Evolutionary conservation across 2,329 filamentous ascomycete species (phyloP), one percentile per base, ranked within the genome.

Genomic region (Fusarium verrucosum): DNA sequence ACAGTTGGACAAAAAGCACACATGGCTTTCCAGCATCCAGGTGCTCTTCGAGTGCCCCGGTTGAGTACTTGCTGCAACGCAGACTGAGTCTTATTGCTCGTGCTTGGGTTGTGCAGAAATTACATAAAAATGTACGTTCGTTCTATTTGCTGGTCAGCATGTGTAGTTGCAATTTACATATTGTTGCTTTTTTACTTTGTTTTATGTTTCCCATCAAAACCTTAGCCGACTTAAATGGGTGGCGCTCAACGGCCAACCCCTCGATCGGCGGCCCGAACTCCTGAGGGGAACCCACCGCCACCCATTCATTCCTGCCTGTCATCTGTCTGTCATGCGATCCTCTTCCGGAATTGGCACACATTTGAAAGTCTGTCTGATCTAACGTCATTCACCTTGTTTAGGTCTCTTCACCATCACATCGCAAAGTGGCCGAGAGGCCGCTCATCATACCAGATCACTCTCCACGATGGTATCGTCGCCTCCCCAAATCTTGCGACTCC

Each of bases 1-100:
- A 74, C 73, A 75, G 72, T 75, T 80, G 75, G 77, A 76, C 72
- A 76, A 76, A 70, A 78, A 77, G 71, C 74, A 74, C 60, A 69
- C 76, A 72, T 78, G 77, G 75, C 65, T 79, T 67, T 71, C 69
- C 67, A 70, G 71, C 73, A 65, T 74, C 63, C 70, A 74, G 42
- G 62, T 70, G 58, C 73, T 76, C 68, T 72, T 63, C 55, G 59
- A 68, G 46, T 72, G 60, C 49, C 54, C 70, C 68, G 71, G 66
- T 68, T 73, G 69, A 74, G 52, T 53, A 50, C 30, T 69, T 57
- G 40, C 60, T 76, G 51, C 70, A 63, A 23, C 45, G 51, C 30
- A 71, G 69, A 47, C 46, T 76, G 63, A 67, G 69, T 58, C 66
- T 77, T 46, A 75, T 78, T 52, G 75, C 76, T 50, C 70, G 65